Percentiles rank a stretch among this genome's conserved stretches.
Evolutionary conservation across 306 rosid species (phyloP).

Genomic region (Abrus pulchellus): DNA sequence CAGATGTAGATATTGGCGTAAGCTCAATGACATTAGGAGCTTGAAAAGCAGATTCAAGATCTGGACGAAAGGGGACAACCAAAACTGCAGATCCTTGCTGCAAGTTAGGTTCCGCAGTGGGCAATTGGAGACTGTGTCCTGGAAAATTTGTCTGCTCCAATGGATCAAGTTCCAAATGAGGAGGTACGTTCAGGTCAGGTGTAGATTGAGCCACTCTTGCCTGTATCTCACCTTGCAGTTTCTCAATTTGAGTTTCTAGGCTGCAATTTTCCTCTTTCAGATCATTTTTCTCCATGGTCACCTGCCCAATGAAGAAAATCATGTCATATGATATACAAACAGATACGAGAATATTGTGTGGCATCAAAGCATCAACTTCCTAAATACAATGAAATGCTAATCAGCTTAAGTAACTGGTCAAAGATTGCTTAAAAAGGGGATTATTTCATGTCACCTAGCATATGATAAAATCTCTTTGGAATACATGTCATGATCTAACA

Average conservation of each 20-base stretch:
- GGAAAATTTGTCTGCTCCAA: constrained; percentile 57
- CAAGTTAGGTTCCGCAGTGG: constrained; percentile 58
- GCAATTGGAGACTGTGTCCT: constrained; percentile 57
- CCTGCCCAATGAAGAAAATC: constrained; percentile 58
- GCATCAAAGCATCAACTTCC: constrained; percentile 34
- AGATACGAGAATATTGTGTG: constrained; percentile 14
- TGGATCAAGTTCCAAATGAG: constrained; percentile 48
- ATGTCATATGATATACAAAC: not conserved
- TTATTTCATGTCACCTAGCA: constrained; percentile 15
- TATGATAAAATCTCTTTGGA: constrained; percentile 3
- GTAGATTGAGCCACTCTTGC: constrained; percentile 65
- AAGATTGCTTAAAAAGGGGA: constrained; percentile 35
- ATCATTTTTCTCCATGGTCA: constrained; percentile 79
- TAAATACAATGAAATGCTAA: constrained; percentile 25
- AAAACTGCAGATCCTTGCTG: constrained; percentile 71
- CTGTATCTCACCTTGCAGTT: constrained; percentile 72
- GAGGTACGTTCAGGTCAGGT: constrained; percentile 80
- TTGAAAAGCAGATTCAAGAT: constrained; percentile 61
- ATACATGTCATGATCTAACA: constrained; percentile 29
- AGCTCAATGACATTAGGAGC: constrained; percentile 47
- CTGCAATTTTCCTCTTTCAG: constrained; percentile 78
- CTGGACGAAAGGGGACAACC: constrained; percentile 66
- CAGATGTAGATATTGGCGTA: constrained; percentile 52
- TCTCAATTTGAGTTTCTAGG: constrained; percentile 73
- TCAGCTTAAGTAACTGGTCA: constrained; percentile 26